Percentiles rank a stretch among this genome's conserved stretches.
These are phyloP conservation scores for Thielaviopsis musarum DNA, from an alignment of 2,329 filamentous ascomycete species.

Conservation along the genomic window DNA sequence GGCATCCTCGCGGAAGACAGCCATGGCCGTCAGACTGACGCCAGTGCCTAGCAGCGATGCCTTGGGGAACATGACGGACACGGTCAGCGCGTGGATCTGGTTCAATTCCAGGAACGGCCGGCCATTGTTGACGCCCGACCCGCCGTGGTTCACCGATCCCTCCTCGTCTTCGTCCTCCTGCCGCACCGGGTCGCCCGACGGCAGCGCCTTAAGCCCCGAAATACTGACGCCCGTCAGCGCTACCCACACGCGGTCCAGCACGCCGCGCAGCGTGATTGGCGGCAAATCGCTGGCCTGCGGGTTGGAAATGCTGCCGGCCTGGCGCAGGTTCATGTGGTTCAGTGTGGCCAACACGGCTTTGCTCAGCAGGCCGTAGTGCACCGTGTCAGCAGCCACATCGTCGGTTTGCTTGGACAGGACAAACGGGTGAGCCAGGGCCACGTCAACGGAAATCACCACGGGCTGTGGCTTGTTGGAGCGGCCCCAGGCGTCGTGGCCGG, in stretches of 20 bases:
- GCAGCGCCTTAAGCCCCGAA: slow-evolving; percentile 12
- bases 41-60: slow-evolving; percentile 49
- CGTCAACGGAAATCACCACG: slow-evolving; percentile 39
- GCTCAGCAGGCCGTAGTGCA: slow-evolving; percentile 57
- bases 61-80: slow-evolving; percentile 46
- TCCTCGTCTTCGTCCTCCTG: slow-evolving; percentile 5
- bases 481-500: slow-evolving; percentile 53
- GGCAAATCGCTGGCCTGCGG: background rate
- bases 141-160: background rate
- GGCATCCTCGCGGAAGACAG: slow-evolving; percentile 22
- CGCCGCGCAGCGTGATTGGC: slow-evolving; percentile 14
- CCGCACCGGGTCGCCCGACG: background rate
- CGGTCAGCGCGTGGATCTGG: slow-evolving; percentile 28
- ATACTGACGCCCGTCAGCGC: slow-evolving; percentile 17
- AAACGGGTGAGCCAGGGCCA: slow-evolving; percentile 41
- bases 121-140: slow-evolving; percentile 4
- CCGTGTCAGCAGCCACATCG: slow-evolving; percentile 48
- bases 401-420: slow-evolving; percentile 40
- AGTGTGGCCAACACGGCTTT: slow-evolving; percentile 42
- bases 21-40: slow-evolving; percentile 33
- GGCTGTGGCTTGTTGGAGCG: slow-evolving; percentile 42
- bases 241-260: slow-evolving; percentile 21
- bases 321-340: slow-evolving; percentile 16
- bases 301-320: slow-evolving; percentile 2
- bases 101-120: slow-evolving; percentile 19